Conservation (phyloP, 768 basidiomycete genomes). For the Suillus fuscotomentosus region DNA sequence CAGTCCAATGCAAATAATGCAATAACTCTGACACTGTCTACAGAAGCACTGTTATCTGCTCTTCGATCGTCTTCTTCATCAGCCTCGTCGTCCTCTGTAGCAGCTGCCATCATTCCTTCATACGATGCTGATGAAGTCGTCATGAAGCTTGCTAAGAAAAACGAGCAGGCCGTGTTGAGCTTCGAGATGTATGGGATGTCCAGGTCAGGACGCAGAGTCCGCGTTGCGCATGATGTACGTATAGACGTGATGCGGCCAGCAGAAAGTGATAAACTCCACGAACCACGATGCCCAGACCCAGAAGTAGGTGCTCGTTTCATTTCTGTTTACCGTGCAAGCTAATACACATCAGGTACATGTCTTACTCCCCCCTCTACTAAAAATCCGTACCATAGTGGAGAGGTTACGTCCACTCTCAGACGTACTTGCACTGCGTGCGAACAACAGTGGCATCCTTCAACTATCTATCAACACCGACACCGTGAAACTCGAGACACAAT, state of each 20-base stretch:
- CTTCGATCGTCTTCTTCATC: constrained; percentile 63
- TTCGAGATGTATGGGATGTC: constrained; percentile 73
- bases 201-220: constrained; percentile 59
- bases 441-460: constrained; percentile 54
- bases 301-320: constrained; percentile 51
- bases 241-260: constrained; percentile 77
- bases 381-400: constrained; percentile 78
- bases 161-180: constrained; percentile 71
- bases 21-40: constrained; percentile 70
- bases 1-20: constrained; percentile 84
- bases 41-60: constrained; percentile 73
- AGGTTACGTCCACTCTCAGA: constrained; percentile 70
- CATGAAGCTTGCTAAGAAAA: constrained; percentile 87
- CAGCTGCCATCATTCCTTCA: constrained; percentile 27
- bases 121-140: constrained; percentile 65
- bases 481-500: constrained; percentile 77
- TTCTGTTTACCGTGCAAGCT: neutral
- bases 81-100: constrained; percentile 37
- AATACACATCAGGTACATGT: constrained; percentile 60
- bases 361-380: constrained; percentile 69
- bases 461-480: constrained; percentile 62
- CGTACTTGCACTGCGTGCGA: constrained; percentile 66
- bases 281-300: constrained; percentile 84
- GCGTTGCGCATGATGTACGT: constrained; percentile 76
- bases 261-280: constrained; percentile 69